Evolutionary conservation across 805 yeast species (phyloP).

Genomic region (Candida anglica): DNA sequence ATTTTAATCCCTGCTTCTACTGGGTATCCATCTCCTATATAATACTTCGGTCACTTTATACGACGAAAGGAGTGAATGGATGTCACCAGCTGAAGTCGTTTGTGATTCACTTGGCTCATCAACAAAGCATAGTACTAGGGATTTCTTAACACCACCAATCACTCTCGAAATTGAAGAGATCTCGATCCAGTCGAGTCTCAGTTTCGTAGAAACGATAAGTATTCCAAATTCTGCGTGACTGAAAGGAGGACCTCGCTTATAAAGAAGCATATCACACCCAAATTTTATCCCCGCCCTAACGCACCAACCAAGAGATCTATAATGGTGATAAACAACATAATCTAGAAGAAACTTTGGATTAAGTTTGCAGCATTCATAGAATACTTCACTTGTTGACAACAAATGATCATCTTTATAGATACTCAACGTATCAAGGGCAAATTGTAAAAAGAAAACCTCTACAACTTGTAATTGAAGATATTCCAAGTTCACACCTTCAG

Average conservation of each 20-base stretch:
- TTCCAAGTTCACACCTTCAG: slow-evolving; percentile 28
- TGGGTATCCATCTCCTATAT: slow-evolving; percentile 82
- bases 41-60: slow-evolving; percentile 62
- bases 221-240: slow-evolving; percentile 88
- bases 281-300: slow-evolving; percentile 88
- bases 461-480: slow-evolving; percentile 67
- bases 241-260: slow-evolving; percentile 92
- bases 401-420: slow-evolving; percentile 16
- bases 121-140: slow-evolving; percentile 65
- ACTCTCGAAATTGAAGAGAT: slow-evolving; percentile 71
- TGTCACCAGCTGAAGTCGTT: slow-evolving; percentile 14
- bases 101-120: slow-evolving; percentile 43
- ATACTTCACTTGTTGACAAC: slow-evolving; percentile 16
- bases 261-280: slow-evolving; percentile 80
- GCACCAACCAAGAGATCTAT: slow-evolving; percentile 91
- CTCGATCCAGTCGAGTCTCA: slow-evolving; percentile 52
- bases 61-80: slow-evolving; percentile 29
- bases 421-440: slow-evolving; percentile 49
- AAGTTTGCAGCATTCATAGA: slow-evolving; percentile 19
- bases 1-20: slow-evolving; percentile 68
- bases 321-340: slow-evolving; percentile 81
- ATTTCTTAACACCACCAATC: slow-evolving; percentile 81
- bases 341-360: slow-evolving; percentile 43
- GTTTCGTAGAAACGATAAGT: slow-evolving; percentile 38
- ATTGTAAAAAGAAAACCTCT: slow-evolving; percentile 68